phyloP scores from a whole-genome alignment of 2,329 filamentous ascomycete species.

The Fusarium sp. region DNA sequence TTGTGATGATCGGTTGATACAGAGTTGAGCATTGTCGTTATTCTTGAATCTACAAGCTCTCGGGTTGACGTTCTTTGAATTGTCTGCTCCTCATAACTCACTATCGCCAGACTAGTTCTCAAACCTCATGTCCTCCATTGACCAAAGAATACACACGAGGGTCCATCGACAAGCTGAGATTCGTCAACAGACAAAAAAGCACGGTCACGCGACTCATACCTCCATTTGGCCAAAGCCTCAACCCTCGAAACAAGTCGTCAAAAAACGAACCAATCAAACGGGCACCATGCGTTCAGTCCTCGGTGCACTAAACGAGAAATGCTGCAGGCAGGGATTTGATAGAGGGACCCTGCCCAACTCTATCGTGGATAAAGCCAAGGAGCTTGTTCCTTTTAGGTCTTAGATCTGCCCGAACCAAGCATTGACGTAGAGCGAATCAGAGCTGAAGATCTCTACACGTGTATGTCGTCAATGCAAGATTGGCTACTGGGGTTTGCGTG shows the following conservation, averaged over 20 bases:
- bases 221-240: conserved; percentile 7
- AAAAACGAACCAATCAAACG: conserved; percentile 21
- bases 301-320: conserved; percentile 20
- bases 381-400: conserved; percentile 3
- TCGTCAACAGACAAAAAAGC: not conserved
- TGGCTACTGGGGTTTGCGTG: conserved; percentile 34
- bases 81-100: not conserved
- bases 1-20: not conserved
- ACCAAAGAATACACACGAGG: not conserved
- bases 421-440: conserved; percentile 22
- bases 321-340: conserved; percentile 4
- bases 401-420: conserved; percentile 18
- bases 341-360: conserved; percentile 27
- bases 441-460: conserved; percentile 23
- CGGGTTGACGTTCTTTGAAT: no score
- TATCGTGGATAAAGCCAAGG: conserved; percentile 39
- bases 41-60: not conserved
- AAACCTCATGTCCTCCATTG: not conserved
- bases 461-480: conserved; percentile 33
- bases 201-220: conserved; percentile 37
- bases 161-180: not conserved
- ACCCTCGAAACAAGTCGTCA: conserved; percentile 2
- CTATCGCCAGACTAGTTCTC: not conserved
- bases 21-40: not conserved
- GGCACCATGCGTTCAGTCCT: conserved; percentile 19